Evolutionary conservation across 805 yeast species (phyloP), one percentile per base, ranked within the genome.

Genomic region (Zygotorulaspora sp.): DNA sequence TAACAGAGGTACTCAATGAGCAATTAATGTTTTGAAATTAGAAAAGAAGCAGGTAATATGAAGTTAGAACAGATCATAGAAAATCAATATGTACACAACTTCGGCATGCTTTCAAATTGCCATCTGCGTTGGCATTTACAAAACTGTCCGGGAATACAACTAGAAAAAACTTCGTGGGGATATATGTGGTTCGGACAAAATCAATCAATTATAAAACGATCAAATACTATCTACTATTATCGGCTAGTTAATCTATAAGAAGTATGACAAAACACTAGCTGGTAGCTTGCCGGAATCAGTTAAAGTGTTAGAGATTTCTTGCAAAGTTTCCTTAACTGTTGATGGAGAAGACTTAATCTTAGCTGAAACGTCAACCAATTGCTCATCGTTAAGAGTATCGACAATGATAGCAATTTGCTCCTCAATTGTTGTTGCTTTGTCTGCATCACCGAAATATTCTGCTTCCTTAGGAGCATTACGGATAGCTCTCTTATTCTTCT

Each of bases 401-500:
- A 89, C 73, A 50, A 92, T 70, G 46, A 78, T 69, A 48, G 81
- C 94, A 50, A 87, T 65, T 62, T 92, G 97, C 44, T 78, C 78
- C 48, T 84, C 94, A 51, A 83, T 80, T 43, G 68, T 66, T 43
- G 77, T 71, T 33, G 90, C 74, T 45, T 77, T 76, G 44, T 66
- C 76, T 42, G 80, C 83, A 55, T 81, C 87, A 52, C 92, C 92
- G 52, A 87, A 88, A 76, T 86, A 87, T 41, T 73, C 83, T 52
- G 72, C 78, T 30, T 85, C 96, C 73, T 89, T 87, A 50, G 78
- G 86, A 42, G 88, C 72, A 53, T 68, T 66, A 77, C 97, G 86
- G 49, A 92, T 66, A 28, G 80, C 66, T 73, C 95, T 82, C 81
- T 85, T 86, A 71, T 85, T 84, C 84, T 92, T 92, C 95, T 92